phyloP scores from a whole-genome alignment of 805 yeast genomes.

The Phaffomyces opuntiae region DNA sequence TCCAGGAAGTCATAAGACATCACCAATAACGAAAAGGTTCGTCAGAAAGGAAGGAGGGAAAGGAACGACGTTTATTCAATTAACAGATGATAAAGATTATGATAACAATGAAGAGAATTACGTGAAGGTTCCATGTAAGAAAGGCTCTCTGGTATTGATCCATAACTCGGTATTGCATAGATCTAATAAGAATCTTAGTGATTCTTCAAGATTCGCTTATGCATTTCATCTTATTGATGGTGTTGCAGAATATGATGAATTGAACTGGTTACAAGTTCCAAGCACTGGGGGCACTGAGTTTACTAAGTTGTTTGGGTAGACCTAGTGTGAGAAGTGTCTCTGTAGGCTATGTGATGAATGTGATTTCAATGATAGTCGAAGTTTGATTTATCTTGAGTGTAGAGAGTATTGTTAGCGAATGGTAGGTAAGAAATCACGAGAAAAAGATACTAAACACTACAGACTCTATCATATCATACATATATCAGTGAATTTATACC shows the following conservation, averaged over 20 bases:
- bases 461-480: no score
- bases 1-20: conserved; percentile 63
- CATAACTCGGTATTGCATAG: conserved; percentile 68
- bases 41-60: conserved; percentile 40
- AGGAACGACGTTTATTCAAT: conserved; percentile 50
- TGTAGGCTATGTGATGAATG: no score
- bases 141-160: conserved; percentile 65
- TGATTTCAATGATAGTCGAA: no score
- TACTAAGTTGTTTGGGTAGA: conserved; percentile 28
- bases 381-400: no score
- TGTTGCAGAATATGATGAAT: conserved; percentile 45
- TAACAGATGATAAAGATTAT: conserved; percentile 24
- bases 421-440: no score
- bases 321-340: no score
- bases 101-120: conserved; percentile 31
- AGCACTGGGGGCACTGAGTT: conserved; percentile 58
- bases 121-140: conserved; percentile 51
- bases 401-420: no score
- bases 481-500: no score
- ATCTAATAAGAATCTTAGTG: conserved; percentile 52
- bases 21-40: conserved; percentile 54
- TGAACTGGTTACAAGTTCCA: conserved; percentile 78
- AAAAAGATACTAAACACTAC: no score
- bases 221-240: conserved; percentile 81
- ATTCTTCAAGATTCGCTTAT: conserved; percentile 61